phyloP scores from a whole-genome alignment of 2,329 filamentous ascomycete genomes.

The Microsporum canis region DNA sequence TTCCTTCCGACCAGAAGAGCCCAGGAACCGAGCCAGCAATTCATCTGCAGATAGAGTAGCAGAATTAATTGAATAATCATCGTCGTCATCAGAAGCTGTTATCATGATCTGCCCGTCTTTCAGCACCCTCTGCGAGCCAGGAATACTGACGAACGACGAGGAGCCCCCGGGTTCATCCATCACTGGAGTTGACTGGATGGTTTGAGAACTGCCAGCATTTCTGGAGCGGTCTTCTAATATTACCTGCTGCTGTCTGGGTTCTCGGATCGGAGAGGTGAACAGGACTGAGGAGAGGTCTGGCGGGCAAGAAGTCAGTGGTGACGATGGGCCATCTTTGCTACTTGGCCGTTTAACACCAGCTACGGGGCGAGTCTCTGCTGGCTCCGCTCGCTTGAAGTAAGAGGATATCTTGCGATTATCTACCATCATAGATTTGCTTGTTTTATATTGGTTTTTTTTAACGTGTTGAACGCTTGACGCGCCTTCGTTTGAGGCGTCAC shows the following conservation, averaged over 20 bases:
- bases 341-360: not conserved
- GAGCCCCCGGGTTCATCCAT: not conserved
- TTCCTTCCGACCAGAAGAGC: conserved; percentile 13
- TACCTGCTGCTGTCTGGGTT: not conserved
- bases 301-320: conserved; percentile 9
- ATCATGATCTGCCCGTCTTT: conserved; percentile 46
- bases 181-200: not conserved
- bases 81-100: conserved; percentile 59
- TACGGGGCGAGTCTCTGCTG: not conserved
- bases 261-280: conserved; percentile 5
- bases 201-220: not conserved
- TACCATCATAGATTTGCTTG: not conserved
- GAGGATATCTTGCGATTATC: not conserved
- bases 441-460: not conserved
- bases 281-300: conserved; percentile 6
- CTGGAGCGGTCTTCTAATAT: not conserved
- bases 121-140: conserved; percentile 22
- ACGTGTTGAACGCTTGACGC: not conserved
- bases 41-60: conserved; percentile 43
- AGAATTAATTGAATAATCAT: conserved; percentile 43
- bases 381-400: not conserved
- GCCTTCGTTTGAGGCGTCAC: not conserved
- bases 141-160: conserved; percentile 8
- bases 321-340: conserved; percentile 5
- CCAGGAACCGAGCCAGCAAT: conserved; percentile 30